A percentile compares a stretch with the other conserved stretches of the same genome.
These are phyloP conservation scores for Rheum nobile DNA, from an alignment of 148 eudicot genomes.

Conservation along the genomic window DNA sequence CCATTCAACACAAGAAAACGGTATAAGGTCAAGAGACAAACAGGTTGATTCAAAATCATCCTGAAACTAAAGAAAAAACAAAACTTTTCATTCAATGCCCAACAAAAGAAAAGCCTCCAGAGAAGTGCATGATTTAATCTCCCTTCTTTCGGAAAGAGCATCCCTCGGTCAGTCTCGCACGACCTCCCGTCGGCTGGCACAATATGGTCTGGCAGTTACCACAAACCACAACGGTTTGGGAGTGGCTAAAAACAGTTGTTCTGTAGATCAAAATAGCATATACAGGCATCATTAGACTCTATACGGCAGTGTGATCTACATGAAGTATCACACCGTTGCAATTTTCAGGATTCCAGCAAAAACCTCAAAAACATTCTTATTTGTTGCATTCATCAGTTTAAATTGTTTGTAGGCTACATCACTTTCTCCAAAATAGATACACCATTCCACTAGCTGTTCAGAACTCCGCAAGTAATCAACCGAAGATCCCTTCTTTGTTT, in stretches of 20 bases:
- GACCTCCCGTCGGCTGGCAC: constrained; percentile 9
- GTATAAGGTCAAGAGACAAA: not conserved
- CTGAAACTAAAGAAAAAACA: not conserved
- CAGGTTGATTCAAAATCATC: not conserved
- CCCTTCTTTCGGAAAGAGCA: constrained; percentile 10
- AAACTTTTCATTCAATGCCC: not conserved
- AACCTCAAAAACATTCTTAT: not conserved
- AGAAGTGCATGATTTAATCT: not conserved
- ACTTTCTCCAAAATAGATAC: too few species aligned
- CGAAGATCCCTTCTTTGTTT: too few species aligned
- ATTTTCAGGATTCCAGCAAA: too few species aligned
- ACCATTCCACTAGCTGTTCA: too few species aligned
- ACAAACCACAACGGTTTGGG: constrained; percentile 10
- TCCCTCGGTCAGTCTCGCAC: constrained; percentile 2
- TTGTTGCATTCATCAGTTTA: not conserved
- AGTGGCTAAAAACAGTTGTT: constrained; percentile 7
- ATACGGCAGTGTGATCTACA: too few species aligned
- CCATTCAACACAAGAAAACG: not conserved
- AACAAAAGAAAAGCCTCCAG: not conserved
- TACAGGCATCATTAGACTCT: not conserved
- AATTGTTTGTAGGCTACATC: not conserved
- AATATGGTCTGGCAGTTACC: constrained; percentile 7
- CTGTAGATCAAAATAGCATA: not conserved
- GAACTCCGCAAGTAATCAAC: too few species aligned
- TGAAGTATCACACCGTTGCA: too few species aligned